Base-by-base conservation (phyloP, 1,284 basidiomycete species). In the Takashimella koratensis region DNA sequence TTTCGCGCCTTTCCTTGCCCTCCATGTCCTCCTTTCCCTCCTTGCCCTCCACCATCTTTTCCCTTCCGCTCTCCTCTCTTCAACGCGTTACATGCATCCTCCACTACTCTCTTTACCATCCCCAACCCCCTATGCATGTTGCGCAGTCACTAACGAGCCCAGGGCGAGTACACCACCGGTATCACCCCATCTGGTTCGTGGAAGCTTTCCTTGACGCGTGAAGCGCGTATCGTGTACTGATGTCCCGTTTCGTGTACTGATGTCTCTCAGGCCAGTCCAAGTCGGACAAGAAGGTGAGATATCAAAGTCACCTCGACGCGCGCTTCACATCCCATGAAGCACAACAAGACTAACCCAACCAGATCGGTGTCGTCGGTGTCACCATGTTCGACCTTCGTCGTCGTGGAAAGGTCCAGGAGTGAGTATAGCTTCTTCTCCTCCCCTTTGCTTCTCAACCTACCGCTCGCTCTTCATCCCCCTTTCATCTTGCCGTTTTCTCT, bases 381-480 rank as follows among this genome's bases (percentile, higher is more conserved):
- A 92, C 90, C 25, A 82, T 91, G 62, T 95, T 95, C 63, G 92
- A 95, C 74, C 83, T 95, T 44, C 84, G 89, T 58, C 83, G 91
- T 60, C 79, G 86, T 27, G 88, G 86, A 54, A 93, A 94, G 80
- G 88, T 87, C 60, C 62, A 68, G 22, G 69, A 75, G 61, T 74
- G 54, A 64, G 70, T 63, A 16, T 1, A 11, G 10, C 20, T 21
- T 50, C 16, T 5, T 19, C n/a, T 21, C 2, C 10, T 13, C 19
- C 13, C 11, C 20, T 16, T 39, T 10, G 30, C 20, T 19, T 25
- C 12, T 22, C 5, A 22, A 22, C 5, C 19, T n/a, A n/a, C n/a
- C n/a, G n/a, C n/a, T n/a, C n/a, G n/a, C 24, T 19, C 12, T 30
- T 19, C 41, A 21, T 21, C 13, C 10, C 22, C 39, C 25, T 43